Evolutionary conservation across 1,139 yeast species (phyloP).

Genomic region (Wickerhamomyces sp.): DNA sequence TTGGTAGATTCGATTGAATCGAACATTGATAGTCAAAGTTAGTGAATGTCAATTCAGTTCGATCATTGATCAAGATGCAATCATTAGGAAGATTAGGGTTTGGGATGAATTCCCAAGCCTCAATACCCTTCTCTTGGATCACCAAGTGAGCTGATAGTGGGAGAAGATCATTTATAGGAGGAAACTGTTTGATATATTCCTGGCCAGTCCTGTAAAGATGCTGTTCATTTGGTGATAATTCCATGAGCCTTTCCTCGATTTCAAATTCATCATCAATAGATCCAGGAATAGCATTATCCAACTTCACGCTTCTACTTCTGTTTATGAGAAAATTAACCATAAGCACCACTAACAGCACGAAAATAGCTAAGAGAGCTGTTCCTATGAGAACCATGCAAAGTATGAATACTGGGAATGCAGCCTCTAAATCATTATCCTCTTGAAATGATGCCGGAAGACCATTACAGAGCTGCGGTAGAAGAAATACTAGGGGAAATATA

Average conservation of each 20-base stretch:
- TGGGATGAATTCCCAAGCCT: slow-evolving; percentile 89
- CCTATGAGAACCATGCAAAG: slow-evolving; percentile 5
- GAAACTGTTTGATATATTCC: slow-evolving; percentile 46
- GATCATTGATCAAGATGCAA: slow-evolving; percentile 60
- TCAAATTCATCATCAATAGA: slow-evolving; percentile 63
- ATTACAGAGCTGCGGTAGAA: not conserved
- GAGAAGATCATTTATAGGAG: slow-evolving; percentile 39
- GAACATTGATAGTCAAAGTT: slow-evolving; percentile 69
- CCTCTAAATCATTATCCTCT: not conserved
- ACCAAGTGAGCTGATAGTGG: slow-evolving; percentile 39
- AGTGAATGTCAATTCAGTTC: slow-evolving; percentile 73
- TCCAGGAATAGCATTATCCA: slow-evolving; percentile 43
- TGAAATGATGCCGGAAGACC: not conserved
- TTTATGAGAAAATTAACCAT: slow-evolving; percentile 1
- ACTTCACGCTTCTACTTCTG: slow-evolving; percentile 7
- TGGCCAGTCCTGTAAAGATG: slow-evolving; percentile 67
- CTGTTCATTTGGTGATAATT: slow-evolving; percentile 66
- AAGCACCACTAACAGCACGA: slow-evolving; percentile 5
- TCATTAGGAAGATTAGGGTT: slow-evolving; percentile 58
- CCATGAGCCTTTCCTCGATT: slow-evolving; percentile 59
- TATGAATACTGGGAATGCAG: slow-evolving; percentile 2
- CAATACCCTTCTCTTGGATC: slow-evolving; percentile 88
- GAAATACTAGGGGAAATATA: not conserved
- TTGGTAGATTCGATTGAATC: slow-evolving; percentile 79
- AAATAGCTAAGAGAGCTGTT: slow-evolving; percentile 3